Evolutionary conservation across 129 eudicot species (phyloP).

Genomic region (Chrysanthemum seticuspe): DNA sequence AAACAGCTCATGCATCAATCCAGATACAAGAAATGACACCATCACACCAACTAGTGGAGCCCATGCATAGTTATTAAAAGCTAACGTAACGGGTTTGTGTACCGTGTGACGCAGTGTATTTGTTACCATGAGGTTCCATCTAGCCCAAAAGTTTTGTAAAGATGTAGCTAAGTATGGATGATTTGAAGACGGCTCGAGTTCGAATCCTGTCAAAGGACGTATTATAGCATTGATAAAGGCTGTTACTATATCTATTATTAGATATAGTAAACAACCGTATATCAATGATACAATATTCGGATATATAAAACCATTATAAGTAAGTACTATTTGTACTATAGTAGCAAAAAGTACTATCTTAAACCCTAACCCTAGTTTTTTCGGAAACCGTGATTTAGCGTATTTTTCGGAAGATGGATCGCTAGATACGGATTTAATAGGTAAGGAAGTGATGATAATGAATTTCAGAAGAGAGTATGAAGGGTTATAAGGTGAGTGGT

Average conservation of each 20-base stretch:
- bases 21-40: slow-evolving; percentile 26
- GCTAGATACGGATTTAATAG: slow-evolving; percentile 21
- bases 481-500: slow-evolving; percentile 21
- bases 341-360: slow-evolving; percentile 5
- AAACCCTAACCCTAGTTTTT: background rate
- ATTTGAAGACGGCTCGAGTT: slow-evolving; percentile 39
- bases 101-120: slow-evolving; percentile 34
- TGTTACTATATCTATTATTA: slow-evolving; percentile 28
- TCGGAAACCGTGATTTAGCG: background rate
- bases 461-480: slow-evolving; percentile 37
- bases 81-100: slow-evolving; percentile 30
- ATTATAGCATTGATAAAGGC: slow-evolving; percentile 4
- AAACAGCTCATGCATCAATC: slow-evolving; percentile 59
- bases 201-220: slow-evolving; percentile 26
- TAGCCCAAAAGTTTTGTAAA: slow-evolving; percentile 46
- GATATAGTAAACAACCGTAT: slow-evolving; percentile 28
- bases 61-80: slow-evolving; percentile 10
- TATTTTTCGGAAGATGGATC: background rate
- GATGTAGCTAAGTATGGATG: slow-evolving; percentile 45
- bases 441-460: slow-evolving; percentile 44
- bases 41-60: slow-evolving; percentile 31
- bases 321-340: background rate
- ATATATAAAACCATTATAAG: slow-evolving; percentile 13
- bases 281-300: slow-evolving; percentile 3
- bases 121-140: slow-evolving; percentile 54